These are phyloP conservation scores for Botryotinia convoluta DNA, from an alignment of 2,329 filamentous ascomycete species.

Conservation along the genomic window DNA sequence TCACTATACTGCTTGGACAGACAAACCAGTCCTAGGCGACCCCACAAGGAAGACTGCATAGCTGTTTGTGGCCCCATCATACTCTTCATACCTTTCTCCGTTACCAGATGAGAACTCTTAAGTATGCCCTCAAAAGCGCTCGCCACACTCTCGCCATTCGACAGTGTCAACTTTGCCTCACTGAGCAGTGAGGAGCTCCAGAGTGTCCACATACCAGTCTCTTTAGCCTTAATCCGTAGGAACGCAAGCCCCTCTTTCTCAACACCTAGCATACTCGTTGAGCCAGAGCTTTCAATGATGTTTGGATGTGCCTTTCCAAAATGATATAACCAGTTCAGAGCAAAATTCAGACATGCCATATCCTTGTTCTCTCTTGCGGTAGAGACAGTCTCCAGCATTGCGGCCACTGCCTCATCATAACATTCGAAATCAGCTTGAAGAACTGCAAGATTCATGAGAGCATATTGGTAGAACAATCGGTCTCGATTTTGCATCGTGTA, in stretches of 20 bases:
- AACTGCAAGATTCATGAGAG: conserved; percentile 87
- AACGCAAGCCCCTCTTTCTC: conserved; percentile 81
- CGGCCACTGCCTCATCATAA: conserved; percentile 81
- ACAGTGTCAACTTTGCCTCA: conserved; percentile 77
- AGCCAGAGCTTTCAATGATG: conserved; percentile 67
- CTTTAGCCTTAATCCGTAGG: conserved; percentile 80
- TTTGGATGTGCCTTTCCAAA: conserved; percentile 83
- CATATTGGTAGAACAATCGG: conserved; percentile 88
- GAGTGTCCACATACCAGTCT: conserved; percentile 80
- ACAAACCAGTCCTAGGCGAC: conserved; percentile 63
- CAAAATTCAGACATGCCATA: conserved; percentile 88
- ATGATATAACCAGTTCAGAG: conserved; percentile 92
- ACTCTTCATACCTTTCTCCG: conserved; percentile 70
- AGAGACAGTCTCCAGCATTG: conserved; percentile 91
- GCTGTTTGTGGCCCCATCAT: conserved; percentile 73
- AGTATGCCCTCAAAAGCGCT: conserved; percentile 72
- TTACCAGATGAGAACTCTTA: conserved; percentile 78
- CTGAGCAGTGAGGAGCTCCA: conserved; percentile 80
- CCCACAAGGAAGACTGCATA: conserved; percentile 71
- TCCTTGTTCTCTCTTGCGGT: conserved; percentile 95
- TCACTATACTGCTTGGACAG: conserved; percentile 63
- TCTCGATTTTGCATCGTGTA: conserved; percentile 88
- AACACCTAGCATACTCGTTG: conserved; percentile 70
- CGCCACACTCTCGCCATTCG: conserved; percentile 63
- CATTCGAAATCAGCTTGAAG: conserved; percentile 95